These are phyloP conservation scores for Yamadazyma buinensis DNA, from an alignment of 1,139 yeast species.

Conservation along the genomic window DNA sequence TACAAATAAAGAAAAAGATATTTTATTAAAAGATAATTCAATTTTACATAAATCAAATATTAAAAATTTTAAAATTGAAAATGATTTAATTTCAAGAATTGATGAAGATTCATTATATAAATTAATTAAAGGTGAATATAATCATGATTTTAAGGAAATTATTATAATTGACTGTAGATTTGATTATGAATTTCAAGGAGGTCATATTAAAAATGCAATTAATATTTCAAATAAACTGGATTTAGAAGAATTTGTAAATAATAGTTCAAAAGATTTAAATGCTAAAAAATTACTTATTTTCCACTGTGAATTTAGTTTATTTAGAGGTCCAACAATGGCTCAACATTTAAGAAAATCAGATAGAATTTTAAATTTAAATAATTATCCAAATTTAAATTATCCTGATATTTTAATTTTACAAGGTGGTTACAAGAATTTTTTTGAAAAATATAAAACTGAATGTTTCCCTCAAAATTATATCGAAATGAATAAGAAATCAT, in stretches of 20 bases:
- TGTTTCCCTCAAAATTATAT: constrained; percentile 79
- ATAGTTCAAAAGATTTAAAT: constrained; percentile 1
- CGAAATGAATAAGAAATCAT: constrained; percentile 77
- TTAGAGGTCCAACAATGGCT: constrained; percentile 92
- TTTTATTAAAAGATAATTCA: constrained; percentile 31
- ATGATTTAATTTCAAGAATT: constrained; percentile 76
- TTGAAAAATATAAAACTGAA: constrained; percentile 45
- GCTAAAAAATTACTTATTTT: constrained; percentile 59
- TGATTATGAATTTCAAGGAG: constrained; percentile 87
- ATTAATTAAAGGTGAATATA: constrained; percentile 56
- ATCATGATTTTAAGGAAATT: constrained; percentile 54
- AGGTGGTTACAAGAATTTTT: constrained; percentile 88
- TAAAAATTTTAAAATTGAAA: constrained; percentile 39
- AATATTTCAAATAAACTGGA: constrained; percentile 71
- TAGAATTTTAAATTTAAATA: constrained; percentile 64
- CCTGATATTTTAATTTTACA: constrained; percentile 87
- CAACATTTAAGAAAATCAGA: constrained; percentile 80
- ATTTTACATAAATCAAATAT: constrained; percentile 38
- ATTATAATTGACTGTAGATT: constrained; percentile 84
- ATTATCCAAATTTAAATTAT: constrained; percentile 75
- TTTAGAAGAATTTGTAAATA: constrained; percentile 49
- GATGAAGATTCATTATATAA: constrained; percentile 59
- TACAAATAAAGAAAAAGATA: constrained; percentile 35
- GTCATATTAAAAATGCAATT: constrained; percentile 82
- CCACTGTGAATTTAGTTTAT: constrained; percentile 92